Conservation (phyloP, 352 stramenopile genomes). For the Plasmopara halstedii region DNA sequence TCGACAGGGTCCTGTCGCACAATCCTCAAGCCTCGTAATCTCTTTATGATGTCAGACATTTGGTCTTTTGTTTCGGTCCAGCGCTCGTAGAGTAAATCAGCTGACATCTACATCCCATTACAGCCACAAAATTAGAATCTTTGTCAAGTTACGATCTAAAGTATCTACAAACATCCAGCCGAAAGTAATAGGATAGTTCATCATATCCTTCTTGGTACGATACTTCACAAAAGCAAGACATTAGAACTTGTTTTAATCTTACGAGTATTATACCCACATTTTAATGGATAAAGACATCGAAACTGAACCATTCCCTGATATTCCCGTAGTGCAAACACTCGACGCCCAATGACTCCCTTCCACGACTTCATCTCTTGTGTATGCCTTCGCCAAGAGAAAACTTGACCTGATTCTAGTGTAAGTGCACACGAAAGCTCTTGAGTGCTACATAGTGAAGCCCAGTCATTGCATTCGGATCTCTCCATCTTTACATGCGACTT, state of each 20-base stretch:
- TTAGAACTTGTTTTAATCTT: background rate
- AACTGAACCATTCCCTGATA: constrained; percentile 29
- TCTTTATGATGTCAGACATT: constrained; percentile 64
- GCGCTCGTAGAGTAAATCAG: constrained; percentile 54
- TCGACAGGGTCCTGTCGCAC: constrained; percentile 93
- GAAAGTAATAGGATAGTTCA: constrained; percentile 84
- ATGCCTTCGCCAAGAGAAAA: constrained; percentile 34
- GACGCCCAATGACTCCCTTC: constrained; percentile 39
- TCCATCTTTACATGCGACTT: constrained; percentile 4
- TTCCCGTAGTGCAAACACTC: constrained; percentile 48
- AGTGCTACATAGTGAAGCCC: constrained; percentile 31
- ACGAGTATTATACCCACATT: constrained; percentile 20
- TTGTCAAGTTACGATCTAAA: background rate
- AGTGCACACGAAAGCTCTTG: constrained; percentile 38
- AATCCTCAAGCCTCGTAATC: constrained; percentile 85
- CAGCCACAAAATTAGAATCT: background rate
- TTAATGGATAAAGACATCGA: constrained; percentile 54
- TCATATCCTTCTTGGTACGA: constrained; percentile 33
- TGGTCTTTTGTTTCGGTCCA: constrained; percentile 64
- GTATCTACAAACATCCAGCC: constrained; percentile 48
- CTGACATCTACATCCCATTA: constrained; percentile 10
- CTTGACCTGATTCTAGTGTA: constrained; percentile 43
- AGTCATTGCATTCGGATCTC: constrained; percentile 20
- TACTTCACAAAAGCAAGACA: constrained; percentile 15
- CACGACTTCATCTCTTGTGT: constrained; percentile 17